phyloP scores from a whole-genome alignment of 2,329 filamentous ascomycete genomes.

The Fusarium sulawesiense region DNA sequence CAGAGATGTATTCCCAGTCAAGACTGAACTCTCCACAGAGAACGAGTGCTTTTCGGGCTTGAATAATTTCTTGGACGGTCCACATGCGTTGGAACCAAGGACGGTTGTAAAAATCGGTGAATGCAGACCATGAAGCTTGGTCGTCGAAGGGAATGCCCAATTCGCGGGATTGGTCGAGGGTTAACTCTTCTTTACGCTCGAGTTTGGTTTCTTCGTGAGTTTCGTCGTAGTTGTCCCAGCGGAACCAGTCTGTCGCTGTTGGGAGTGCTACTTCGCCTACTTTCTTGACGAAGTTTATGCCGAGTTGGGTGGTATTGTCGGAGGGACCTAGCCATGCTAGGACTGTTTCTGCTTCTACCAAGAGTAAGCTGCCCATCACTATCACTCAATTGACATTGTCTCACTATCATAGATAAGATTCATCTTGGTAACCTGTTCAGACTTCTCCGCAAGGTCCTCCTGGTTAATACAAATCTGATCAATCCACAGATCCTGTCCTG shows the following conservation, averaged over 20 bases:
- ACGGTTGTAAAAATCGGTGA: constrained; percentile 27
- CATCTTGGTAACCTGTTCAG: constrained; percentile 34
- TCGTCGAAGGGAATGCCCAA: constrained; percentile 33
- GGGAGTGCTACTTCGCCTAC: constrained; percentile 32
- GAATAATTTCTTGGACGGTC: constrained; percentile 41
- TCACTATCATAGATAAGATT: constrained; percentile 27
- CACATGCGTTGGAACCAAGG: constrained; percentile 40
- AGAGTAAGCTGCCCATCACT: neutral
- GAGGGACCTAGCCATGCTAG: constrained; percentile 34
- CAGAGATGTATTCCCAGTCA: constrained; percentile 24
- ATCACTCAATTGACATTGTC: too few relatives aligned
- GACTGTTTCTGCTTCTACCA: constrained; percentile 34
- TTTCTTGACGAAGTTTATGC: constrained; percentile 13
- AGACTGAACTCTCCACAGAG: constrained; percentile 23
- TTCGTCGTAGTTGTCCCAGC: constrained; percentile 17
- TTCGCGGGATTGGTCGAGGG: constrained; percentile 12
- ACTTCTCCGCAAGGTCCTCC: constrained; percentile 12
- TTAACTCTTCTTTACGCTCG: constrained; percentile 16
- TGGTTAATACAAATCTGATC: constrained; percentile 41
- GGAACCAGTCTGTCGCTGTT: constrained; percentile 30
- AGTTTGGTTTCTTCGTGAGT: constrained; percentile 12
- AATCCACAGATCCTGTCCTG: constrained; percentile 25
- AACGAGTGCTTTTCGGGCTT: constrained; percentile 33
- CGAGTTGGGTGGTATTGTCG: neutral
- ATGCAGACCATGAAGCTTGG: constrained; percentile 8